These are phyloP conservation scores for Zygoascus biomembranicola DNA, from an alignment of 805 yeast species.

Conservation along the genomic window DNA sequence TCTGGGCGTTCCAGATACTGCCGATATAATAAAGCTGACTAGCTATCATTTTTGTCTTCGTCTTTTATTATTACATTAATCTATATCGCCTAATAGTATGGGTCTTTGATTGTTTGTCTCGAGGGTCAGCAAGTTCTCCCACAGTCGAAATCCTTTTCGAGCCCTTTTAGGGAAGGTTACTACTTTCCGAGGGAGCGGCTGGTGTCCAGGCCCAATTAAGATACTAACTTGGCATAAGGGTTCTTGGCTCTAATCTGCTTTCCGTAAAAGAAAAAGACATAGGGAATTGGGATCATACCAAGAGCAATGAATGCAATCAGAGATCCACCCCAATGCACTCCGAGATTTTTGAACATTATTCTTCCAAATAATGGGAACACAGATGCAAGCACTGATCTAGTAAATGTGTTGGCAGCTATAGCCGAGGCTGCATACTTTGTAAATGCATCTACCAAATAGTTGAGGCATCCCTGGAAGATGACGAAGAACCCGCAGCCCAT, in stretches of 20 bases:
- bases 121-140: no score
- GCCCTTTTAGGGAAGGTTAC: no score
- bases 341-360: slow-evolving; percentile 43
- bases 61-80: no score
- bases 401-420: slow-evolving; percentile 54
- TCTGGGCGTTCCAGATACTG: no score
- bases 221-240: slow-evolving; percentile 13
- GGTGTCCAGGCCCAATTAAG: no score
- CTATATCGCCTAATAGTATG: no score
- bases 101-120: no score
- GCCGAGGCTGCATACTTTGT: slow-evolving; percentile 54
- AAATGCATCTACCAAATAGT: slow-evolving; percentile 55
- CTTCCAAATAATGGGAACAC: slow-evolving; percentile 53
- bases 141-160: no score
- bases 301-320: slow-evolving; percentile 43
- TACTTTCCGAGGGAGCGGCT: no score
- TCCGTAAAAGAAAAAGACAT: slow-evolving; percentile 45
- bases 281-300: slow-evolving; percentile 48
- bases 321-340: slow-evolving; percentile 48
- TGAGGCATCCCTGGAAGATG: slow-evolving; percentile 51
- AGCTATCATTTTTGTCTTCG: no score
- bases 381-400: slow-evolving; percentile 52
- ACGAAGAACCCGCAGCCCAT: slow-evolving; percentile 47
- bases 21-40: no score
- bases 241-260: slow-evolving; percentile 28